A percentile compares a stretch with the other conserved stretches of the same genome.
phyloP scores from a whole-genome alignment of 179 eudicot genomes.

The Actinidia arguta region DNA sequence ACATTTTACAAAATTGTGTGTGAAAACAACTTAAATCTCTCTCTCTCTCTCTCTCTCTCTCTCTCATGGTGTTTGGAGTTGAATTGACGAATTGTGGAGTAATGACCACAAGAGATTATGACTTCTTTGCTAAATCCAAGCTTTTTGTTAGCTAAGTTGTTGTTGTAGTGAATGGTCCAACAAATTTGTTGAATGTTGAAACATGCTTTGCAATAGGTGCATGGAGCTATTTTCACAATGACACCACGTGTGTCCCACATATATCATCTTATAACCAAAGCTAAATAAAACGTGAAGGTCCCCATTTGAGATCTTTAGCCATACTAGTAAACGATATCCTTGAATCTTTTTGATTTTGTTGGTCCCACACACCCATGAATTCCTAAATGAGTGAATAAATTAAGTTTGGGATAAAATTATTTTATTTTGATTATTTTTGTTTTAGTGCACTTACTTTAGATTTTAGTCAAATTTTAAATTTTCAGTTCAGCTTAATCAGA shows the following conservation, averaged over 20 bases:
- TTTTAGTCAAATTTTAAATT: too few species aligned
- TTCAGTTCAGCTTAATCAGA: too few species aligned
- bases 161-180: conserved; percentile 9
- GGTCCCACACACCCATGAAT: conserved; percentile 16
- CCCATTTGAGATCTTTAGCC: background rate
- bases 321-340: background rate
- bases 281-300: conserved; percentile 5
- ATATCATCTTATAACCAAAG: background rate
- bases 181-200: conserved; percentile 17
- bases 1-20: too few species aligned
- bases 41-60: too few species aligned
- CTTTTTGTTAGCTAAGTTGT: background rate
- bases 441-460: too few species aligned
- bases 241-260: conserved; percentile 9
- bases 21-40: too few species aligned
- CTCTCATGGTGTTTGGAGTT: too few species aligned
- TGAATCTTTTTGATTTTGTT: conserved; percentile 14
- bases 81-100: background rate
- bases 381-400: background rate
- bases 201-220: background rate
- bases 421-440: too few species aligned
- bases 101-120: background rate
- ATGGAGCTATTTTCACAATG: conserved; percentile 3
- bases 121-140: background rate
- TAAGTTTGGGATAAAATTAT: too few species aligned